phyloP scores from a whole-genome alignment of 306 rosid species.

The Bauhinia variegata region DNA sequence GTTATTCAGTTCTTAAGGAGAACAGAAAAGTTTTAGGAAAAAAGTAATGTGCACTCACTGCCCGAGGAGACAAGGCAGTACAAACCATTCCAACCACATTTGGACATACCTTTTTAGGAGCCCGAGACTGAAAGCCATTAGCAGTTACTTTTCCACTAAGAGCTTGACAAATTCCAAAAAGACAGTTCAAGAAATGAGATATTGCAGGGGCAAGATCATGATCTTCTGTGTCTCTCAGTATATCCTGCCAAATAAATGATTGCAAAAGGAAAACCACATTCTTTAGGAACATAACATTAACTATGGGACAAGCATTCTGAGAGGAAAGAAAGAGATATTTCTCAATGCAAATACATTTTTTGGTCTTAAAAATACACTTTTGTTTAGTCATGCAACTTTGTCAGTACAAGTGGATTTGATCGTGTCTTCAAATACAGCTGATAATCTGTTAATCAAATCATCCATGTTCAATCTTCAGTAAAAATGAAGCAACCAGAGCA shows the following conservation, averaged over 20 bases:
- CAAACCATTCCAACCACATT: slow-evolving; percentile 18
- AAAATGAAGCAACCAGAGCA: slow-evolving; percentile 15
- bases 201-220: slow-evolving; percentile 85
- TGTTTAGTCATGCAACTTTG: background rate
- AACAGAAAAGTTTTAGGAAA: background rate
- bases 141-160: slow-evolving; percentile 53
- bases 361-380: background rate
- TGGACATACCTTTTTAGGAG: slow-evolving; percentile 62
- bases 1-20: slow-evolving; percentile 11
- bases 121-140: slow-evolving; percentile 52
- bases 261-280: slow-evolving; percentile 12
- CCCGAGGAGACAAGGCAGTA: slow-evolving; percentile 1
- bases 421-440: background rate
- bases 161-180: slow-evolving; percentile 82
- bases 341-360: background rate
- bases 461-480: slow-evolving; percentile 13
- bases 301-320: too few species aligned
- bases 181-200: slow-evolving; percentile 87
- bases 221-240: slow-evolving; percentile 86
- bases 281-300: slow-evolving; percentile 11
- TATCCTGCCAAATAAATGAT: slow-evolving; percentile 60
- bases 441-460: slow-evolving; percentile 1
- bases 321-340: background rate
- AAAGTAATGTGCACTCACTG: background rate
- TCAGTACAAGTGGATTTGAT: slow-evolving; percentile 10